phyloP scores from a whole-genome alignment of 169 alveolate genomes.

The Cryptosporidium parvum region DNA sequence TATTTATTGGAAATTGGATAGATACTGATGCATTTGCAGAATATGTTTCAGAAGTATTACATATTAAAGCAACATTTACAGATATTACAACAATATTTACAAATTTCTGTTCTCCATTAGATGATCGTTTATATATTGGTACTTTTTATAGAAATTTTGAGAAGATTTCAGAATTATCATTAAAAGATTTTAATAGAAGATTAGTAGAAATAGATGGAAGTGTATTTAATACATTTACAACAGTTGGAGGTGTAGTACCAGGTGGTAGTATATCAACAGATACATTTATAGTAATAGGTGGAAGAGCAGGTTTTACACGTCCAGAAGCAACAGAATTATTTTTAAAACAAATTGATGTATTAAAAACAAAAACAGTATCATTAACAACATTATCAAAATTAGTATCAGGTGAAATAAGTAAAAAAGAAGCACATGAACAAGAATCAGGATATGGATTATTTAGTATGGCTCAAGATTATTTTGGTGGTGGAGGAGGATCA shows the following conservation, averaged over 20 bases:
- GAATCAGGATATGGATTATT: slow-evolving; percentile 52
- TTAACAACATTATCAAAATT: slow-evolving; percentile 44
- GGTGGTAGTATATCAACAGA: slow-evolving; percentile 61
- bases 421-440: slow-evolving; percentile 41
- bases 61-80: slow-evolving; percentile 62
- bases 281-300: slow-evolving; percentile 62
- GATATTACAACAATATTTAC: slow-evolving; percentile 27
- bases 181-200: slow-evolving; percentile 53
- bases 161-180: slow-evolving; percentile 20
- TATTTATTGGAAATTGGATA: slow-evolving; percentile 59
- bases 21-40: slow-evolving; percentile 69
- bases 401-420: slow-evolving; percentile 54
- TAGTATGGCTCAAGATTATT: slow-evolving; percentile 64
- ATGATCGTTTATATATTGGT: slow-evolving; percentile 43
- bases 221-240: slow-evolving; percentile 47
- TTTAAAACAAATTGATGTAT: slow-evolving; percentile 37
- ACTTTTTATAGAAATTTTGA: slow-evolving; percentile 68
- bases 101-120: slow-evolving; percentile 23
- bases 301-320: slow-evolving; percentile 69
- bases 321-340: slow-evolving; percentile 51
- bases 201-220: slow-evolving; percentile 51
- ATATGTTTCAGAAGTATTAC: slow-evolving; percentile 56
- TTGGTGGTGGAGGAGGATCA: slow-evolving; percentile 54
- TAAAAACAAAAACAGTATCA: slow-evolving; percentile 40
- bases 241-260: slow-evolving; percentile 43